These are phyloP conservation scores for Stereum hirsutum DNA, from an alignment of 1,284 basidiomycete species.

Conservation along the genomic window DNA sequence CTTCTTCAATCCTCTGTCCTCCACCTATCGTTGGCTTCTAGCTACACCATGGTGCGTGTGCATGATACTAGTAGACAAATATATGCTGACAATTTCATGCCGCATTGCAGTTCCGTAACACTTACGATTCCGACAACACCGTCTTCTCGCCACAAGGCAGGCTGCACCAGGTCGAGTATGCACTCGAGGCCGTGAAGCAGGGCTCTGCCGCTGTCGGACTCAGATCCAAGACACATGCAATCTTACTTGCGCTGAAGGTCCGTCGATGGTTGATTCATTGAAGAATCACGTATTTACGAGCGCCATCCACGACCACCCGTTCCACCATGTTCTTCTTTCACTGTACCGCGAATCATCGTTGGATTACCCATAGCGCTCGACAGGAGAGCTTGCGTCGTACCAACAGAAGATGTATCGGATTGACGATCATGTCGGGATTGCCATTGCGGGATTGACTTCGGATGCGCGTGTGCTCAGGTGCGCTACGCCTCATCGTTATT, in stretches of 20 bases:
- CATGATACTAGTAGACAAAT: background rate
- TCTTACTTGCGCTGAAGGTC: conserved; percentile 90
- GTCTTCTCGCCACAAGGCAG: conserved; percentile 92
- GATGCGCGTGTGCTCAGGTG: conserved; percentile 96
- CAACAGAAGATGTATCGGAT: conserved; percentile 99
- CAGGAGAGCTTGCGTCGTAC: conserved; percentile 95
- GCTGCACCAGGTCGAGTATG: conserved; percentile 96
- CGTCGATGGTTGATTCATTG: conserved; percentile 10
- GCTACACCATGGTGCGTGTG: background rate
- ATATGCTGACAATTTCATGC: background rate
- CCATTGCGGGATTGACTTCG: conserved; percentile 95
- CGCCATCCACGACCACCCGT: too few relatives aligned
- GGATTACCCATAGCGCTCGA: conserved; percentile 71
- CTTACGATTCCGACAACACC: conserved; percentile 94
- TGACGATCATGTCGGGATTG: conserved; percentile 98
- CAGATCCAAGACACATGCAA: conserved; percentile 90
- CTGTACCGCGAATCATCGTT: background rate
- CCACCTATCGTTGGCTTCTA: background rate
- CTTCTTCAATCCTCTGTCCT: background rate
- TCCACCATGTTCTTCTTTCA: too few relatives aligned
- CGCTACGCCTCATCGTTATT: conserved; percentile 7
- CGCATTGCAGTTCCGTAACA: conserved; percentile 79
- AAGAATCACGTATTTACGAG: too few relatives aligned
- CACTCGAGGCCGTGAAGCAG: conserved; percentile 98
- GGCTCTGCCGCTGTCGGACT: conserved; percentile 97